These are phyloP conservation scores for Zygosaccharomyces pseudorouxii DNA, from an alignment of 805 yeast species.

Conservation along the genomic window DNA sequence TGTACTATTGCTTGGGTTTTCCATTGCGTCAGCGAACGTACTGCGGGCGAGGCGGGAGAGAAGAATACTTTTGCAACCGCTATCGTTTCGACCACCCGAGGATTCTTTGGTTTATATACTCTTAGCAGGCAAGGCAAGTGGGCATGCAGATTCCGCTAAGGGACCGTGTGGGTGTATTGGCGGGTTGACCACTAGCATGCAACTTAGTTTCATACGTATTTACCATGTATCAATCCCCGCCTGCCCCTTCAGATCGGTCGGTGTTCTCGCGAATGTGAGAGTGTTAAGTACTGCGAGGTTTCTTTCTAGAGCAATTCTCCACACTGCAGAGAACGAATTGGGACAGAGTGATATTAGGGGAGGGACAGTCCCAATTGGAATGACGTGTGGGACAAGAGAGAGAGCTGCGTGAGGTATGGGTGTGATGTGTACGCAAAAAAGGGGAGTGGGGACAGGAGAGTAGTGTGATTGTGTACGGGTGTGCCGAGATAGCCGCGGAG, in stretches of 20 bases:
- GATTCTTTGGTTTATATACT: not conserved
- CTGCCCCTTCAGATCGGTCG: not conserved
- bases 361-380: not conserved
- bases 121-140: not conserved
- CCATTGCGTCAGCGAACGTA: conserved; percentile 3
- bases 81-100: too few relatives aligned
- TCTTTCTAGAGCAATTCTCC: not conserved
- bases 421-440: not conserved
- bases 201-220: not conserved
- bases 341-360: not conserved
- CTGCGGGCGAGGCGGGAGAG: too few relatives aligned
- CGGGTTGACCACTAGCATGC: not conserved
- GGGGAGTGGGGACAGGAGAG: not conserved
- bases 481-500: not conserved
- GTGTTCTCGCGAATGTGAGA: not conserved
- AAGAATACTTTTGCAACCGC: too few relatives aligned
- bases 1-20: conserved; percentile 10
- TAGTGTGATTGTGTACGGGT: not conserved
- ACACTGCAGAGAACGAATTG: not conserved
- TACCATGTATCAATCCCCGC: not conserved
- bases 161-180: not conserved
- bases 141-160: not conserved
- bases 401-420: not conserved
- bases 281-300: not conserved
- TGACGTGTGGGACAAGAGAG: not conserved